Conservation (phyloP, 2,329 filamentous ascomycete genomes). For the Penicillium sp. region DNA sequence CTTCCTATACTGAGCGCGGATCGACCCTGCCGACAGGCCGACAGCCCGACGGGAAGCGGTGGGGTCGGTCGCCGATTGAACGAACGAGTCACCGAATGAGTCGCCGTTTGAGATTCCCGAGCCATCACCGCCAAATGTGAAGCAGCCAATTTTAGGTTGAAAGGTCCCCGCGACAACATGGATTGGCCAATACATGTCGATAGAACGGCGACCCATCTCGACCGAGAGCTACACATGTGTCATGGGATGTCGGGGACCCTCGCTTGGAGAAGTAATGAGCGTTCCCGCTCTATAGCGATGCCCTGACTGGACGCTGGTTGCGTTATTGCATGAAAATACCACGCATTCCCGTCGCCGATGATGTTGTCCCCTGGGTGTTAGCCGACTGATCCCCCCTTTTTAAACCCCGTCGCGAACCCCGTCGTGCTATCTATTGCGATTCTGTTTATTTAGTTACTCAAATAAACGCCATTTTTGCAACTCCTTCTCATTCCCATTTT, state of each 20-base stretch:
- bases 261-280: background rate
- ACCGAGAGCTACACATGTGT: slow-evolving; percentile 3
- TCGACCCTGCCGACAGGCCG: slow-evolving; percentile 18
- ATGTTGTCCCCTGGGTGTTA: slow-evolving; percentile 10
- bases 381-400: slow-evolving; percentile 9
- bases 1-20: slow-evolving; percentile 1
- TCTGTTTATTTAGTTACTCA: slow-evolving; percentile 17
- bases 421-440: slow-evolving; percentile 1
- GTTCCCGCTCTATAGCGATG: slow-evolving; percentile 9
- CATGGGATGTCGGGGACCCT: background rate
- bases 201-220: slow-evolving; percentile 4
- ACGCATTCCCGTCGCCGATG: slow-evolving; percentile 13
- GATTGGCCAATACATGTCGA: background rate
- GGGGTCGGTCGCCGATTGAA: slow-evolving; percentile 15
- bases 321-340: slow-evolving; percentile 19
- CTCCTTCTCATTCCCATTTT: background rate
- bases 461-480: slow-evolving; percentile 1
- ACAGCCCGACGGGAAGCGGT: slow-evolving; percentile 25
- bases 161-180: background rate
- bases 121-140: background rate
- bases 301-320: slow-evolving; percentile 19
- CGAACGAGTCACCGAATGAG: background rate
- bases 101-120: background rate
- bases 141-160: background rate
- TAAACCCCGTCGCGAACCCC: slow-evolving; percentile 1